These are phyloP conservation scores for Talaromyces piceae DNA, from an alignment of 2,329 filamentous ascomycete genomes.

Conservation along the genomic window DNA sequence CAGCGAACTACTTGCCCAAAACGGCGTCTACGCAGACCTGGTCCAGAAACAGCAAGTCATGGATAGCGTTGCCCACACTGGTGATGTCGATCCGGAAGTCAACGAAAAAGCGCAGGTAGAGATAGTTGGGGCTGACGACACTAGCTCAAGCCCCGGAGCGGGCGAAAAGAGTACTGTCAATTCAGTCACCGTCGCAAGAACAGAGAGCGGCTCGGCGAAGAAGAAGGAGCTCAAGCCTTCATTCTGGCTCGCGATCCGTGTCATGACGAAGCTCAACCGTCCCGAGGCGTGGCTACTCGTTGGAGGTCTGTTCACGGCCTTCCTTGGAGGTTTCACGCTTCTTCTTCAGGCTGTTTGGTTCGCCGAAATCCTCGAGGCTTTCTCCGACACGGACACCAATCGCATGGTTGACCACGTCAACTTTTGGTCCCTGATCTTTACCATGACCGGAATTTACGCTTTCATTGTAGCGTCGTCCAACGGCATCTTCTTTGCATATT, in stretches of 20 bases:
- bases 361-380: conserved; percentile 72
- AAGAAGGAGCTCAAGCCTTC: conserved; percentile 23
- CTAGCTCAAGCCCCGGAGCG: conserved; percentile 20
- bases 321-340: conserved; percentile 74
- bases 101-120: background rate
- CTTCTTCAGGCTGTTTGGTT: conserved; percentile 75
- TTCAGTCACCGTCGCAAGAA: background rate
- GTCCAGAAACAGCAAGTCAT: conserved; percentile 43
- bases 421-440: conserved; percentile 84
- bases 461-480: conserved; percentile 62
- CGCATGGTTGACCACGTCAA: conserved; percentile 62
- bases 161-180: background rate
- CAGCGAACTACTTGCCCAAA: conserved; percentile 62
- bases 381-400: conserved; percentile 21
- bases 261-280: conserved; percentile 72
- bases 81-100: background rate
- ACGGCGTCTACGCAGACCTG: conserved; percentile 61
- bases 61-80: background rate
- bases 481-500: conserved; percentile 74
- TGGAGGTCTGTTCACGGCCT: conserved; percentile 62
- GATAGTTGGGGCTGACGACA: too few species aligned
- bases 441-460: conserved; percentile 73
- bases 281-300: conserved; percentile 67
- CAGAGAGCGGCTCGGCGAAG: background rate
- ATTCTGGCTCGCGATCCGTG: conserved; percentile 66